A percentile compares a stretch with the other conserved stretches of the same genome.
These are phyloP conservation scores for Fusarium oligoseptatum DNA, from an alignment of 2,329 filamentous ascomycete species.

Conservation along the genomic window DNA sequence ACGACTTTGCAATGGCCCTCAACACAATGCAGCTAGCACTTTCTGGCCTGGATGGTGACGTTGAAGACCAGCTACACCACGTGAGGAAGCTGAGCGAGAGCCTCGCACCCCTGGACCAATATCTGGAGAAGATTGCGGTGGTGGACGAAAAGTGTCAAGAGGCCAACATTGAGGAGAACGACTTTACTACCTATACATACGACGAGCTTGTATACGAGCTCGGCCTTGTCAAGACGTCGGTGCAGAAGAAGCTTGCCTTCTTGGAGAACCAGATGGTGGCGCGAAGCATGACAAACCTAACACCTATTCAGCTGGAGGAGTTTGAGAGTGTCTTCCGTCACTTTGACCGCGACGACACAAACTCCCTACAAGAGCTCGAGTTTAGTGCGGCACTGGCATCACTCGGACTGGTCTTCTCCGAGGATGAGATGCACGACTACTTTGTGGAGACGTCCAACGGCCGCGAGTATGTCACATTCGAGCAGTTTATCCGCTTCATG, in stretches of 20 bases:
- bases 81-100: constrained; percentile 88
- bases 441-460: constrained; percentile 89
- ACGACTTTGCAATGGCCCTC: constrained; percentile 94
- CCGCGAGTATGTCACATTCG: constrained; percentile 87
- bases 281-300: constrained; percentile 98
- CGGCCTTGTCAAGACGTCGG: constrained; percentile 88
- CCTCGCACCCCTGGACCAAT: constrained; percentile 89
- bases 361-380: constrained; percentile 91
- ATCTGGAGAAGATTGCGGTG: constrained; percentile 86
- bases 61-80: constrained; percentile 93
- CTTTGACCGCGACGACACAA: constrained; percentile 94
- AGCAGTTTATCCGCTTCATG: constrained; percentile 99
- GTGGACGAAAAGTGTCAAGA: constrained; percentile 92
- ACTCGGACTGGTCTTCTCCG: constrained; percentile 93
- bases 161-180: constrained; percentile 99
- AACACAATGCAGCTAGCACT: constrained; percentile 96
- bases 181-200: constrained; percentile 99
- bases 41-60: constrained; percentile 95
- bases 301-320: constrained; percentile 97
- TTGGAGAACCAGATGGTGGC: constrained; percentile 99
- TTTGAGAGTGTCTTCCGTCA: constrained; percentile 99
- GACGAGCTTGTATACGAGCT: constrained; percentile 96
- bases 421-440: constrained; percentile 97
- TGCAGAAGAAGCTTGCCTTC: constrained; percentile 96
- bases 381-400: constrained; percentile 97